These are phyloP conservation scores for Rhynchospora breviuscula DNA, from an alignment of 176 grass and related monocot genomes.

Conservation along the genomic window DNA sequence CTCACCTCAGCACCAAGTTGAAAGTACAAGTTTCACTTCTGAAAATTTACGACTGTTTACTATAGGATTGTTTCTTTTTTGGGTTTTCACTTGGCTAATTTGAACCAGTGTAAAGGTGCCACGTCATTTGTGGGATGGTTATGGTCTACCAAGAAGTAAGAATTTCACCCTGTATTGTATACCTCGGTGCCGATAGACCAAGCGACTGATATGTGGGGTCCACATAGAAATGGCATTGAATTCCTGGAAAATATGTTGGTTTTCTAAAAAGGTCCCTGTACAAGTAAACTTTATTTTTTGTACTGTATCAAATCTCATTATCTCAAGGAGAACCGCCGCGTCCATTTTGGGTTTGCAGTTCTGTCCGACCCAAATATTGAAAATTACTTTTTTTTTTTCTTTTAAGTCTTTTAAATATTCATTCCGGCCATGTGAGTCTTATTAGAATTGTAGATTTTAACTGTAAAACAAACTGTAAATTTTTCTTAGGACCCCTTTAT, in stretches of 20 bases:
- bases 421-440: too few relatives aligned
- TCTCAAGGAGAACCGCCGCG: not conserved
- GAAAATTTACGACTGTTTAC: not conserved
- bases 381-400: too few relatives aligned
- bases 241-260: not conserved
- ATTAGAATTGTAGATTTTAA: too few relatives aligned
- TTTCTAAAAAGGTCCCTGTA: not conserved
- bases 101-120: not conserved
- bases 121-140: not conserved
- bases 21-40: not conserved
- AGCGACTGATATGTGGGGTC: not conserved
- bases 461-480: too few relatives aligned
- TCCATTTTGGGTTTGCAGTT: not conserved
- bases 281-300: not conserved
- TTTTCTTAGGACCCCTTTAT: too few relatives aligned
- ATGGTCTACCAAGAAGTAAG: too few relatives aligned
- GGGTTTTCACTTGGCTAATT: not conserved
- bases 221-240: not conserved
- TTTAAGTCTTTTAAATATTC: too few relatives aligned
- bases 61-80: not conserved
- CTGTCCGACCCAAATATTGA: not conserved
- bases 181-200: too few relatives aligned
- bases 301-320: not conserved
- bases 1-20: not conserved
- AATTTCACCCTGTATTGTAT: too few relatives aligned